Conservation (phyloP, 192 early-diverging fungal genomes). For the Backusella psychrophila region DNA sequence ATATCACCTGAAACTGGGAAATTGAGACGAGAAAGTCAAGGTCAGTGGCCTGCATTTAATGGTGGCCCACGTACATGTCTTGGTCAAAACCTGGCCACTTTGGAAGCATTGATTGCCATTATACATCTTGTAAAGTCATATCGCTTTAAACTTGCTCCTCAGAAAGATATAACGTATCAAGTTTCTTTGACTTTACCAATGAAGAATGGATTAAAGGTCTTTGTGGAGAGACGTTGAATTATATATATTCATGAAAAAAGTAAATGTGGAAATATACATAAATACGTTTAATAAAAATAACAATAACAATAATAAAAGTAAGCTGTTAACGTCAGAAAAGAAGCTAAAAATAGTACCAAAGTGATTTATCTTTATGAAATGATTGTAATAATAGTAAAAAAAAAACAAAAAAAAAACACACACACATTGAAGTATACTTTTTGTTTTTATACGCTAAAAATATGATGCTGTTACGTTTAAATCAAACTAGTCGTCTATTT, state of each 20-base stretch:
- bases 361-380: no score
- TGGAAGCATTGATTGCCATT: conserved; percentile 41
- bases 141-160: conserved; percentile 33
- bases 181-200: conserved; percentile 30
- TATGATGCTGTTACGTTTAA: not conserved
- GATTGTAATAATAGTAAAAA: no score
- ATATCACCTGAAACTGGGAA: conserved; percentile 25
- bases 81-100: conserved; percentile 41
- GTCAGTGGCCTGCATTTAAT: conserved; percentile 50
- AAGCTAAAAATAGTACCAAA: no score
- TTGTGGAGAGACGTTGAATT: conserved; percentile 21
- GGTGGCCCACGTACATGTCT: conserved; percentile 47
- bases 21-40: conserved; percentile 25
- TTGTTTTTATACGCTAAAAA: no score
- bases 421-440: no score
- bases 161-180: conserved; percentile 26
- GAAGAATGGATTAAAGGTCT: conserved; percentile 32
- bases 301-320: no score
- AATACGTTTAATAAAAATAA: no score
- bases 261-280: no score
- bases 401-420: no score
- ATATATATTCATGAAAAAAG: not conserved
- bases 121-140: conserved; percentile 35
- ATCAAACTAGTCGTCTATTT: not conserved
- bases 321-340: not conserved